These are phyloP conservation scores for Yamadazyma philogaea DNA, from an alignment of 805 yeast genomes.

Conservation along the genomic window DNA sequence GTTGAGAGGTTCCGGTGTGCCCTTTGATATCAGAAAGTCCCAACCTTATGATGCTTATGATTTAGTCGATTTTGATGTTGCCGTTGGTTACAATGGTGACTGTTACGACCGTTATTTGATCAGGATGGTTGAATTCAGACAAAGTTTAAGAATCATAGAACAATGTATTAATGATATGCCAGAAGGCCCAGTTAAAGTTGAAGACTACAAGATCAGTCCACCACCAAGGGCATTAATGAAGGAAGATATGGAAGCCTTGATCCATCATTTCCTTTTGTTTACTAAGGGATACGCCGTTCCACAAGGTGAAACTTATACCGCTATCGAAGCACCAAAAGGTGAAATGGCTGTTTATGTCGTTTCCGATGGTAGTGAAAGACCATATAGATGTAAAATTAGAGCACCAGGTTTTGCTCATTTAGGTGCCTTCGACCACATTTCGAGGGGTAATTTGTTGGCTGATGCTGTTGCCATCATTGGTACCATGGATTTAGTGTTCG, in stretches of 20 bases:
- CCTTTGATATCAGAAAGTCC: conserved; percentile 79
- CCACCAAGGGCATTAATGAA: conserved; percentile 83
- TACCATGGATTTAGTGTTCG: conserved; percentile 92
- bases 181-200: conserved; percentile 86
- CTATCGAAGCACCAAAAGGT: conserved; percentile 93
- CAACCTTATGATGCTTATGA: conserved; percentile 92
- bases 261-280: conserved; percentile 83
- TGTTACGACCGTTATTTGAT: conserved; percentile 86
- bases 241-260: conserved; percentile 88
- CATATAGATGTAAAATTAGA: conserved; percentile 88
- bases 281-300: conserved; percentile 90
- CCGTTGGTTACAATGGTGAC: conserved; percentile 86
- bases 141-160: conserved; percentile 81
- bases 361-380: conserved; percentile 86
- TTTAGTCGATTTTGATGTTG: conserved; percentile 77
- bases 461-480: conserved; percentile 93
- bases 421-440: conserved; percentile 82
- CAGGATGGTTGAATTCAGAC: conserved; percentile 92
- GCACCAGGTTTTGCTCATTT: conserved; percentile 93
- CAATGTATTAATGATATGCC: conserved; percentile 92
- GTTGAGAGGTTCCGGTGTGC: conserved; percentile 89
- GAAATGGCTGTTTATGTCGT: conserved; percentile 91
- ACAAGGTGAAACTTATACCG: conserved; percentile 86
- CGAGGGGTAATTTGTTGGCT: conserved; percentile 83
- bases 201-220: conserved; percentile 80